Percentiles rank a stretch among this genome's conserved stretches.
Conservation (phyloP, 129 eudicot species). For the Scalesia atractyloides region DNA sequence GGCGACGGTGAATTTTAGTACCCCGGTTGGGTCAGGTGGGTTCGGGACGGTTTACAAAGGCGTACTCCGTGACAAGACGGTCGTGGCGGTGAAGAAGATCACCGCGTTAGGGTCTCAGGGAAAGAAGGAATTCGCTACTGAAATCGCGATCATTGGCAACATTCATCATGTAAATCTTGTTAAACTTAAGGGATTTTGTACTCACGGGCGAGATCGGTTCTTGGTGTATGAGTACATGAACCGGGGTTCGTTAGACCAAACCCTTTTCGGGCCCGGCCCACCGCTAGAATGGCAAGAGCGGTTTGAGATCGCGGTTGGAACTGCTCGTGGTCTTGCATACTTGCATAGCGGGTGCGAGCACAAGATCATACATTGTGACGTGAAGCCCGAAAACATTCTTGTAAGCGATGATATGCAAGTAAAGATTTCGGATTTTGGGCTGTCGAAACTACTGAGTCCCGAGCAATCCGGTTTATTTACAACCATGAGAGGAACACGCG, state of each 20-base stretch:
- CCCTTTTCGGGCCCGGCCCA: constrained; percentile 77
- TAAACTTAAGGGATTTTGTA: constrained; percentile 74
- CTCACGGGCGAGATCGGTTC: constrained; percentile 61
- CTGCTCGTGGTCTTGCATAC: constrained; percentile 89
- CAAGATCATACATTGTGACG: constrained; percentile 84
- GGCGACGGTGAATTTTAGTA: constrained; percentile 65
- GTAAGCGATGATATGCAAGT: constrained; percentile 58
- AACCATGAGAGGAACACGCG: constrained; percentile 92
- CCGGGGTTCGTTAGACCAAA: constrained; percentile 73
- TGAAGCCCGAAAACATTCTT: constrained; percentile 89
- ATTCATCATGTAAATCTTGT: constrained; percentile 84
- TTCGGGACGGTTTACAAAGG: constrained; percentile 81
- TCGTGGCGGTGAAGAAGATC: constrained; percentile 78
- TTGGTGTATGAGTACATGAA: constrained; percentile 91
- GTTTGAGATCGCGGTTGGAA: constrained; percentile 72
- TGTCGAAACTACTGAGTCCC: constrained; percentile 63
- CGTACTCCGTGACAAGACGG: constrained; percentile 53
- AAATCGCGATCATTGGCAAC: constrained; percentile 75
- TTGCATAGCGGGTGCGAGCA: constrained; percentile 80
- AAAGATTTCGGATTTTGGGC: constrained; percentile 91
- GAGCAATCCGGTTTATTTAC: constrained; percentile 81
- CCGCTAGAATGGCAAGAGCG: constrained; percentile 87
- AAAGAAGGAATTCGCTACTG: constrained; percentile 78
- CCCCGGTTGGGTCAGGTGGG: constrained; percentile 74
- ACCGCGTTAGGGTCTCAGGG: constrained; percentile 62